A percentile compares a stretch with the other conserved stretches of the same genome.
Evolutionary conservation across 192 early-diverging fungal genomes (phyloP).

Genomic region (Helicostylum pulchrum): DNA sequence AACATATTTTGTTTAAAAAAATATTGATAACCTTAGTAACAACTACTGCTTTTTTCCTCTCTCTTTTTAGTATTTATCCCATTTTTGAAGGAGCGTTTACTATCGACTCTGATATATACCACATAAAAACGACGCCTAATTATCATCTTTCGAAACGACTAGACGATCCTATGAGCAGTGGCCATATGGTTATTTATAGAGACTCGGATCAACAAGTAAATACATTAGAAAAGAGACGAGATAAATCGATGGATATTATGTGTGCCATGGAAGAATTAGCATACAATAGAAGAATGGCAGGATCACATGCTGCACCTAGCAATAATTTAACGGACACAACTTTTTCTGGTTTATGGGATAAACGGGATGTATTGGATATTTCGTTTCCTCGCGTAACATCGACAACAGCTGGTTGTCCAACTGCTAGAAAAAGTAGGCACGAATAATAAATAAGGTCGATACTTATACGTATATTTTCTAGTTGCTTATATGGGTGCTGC

Average conservation of each 20-base stretch:
- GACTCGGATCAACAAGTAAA: conserved; percentile 27
- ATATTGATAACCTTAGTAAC: not conserved
- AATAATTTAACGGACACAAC: not conserved
- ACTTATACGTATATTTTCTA: not conserved
- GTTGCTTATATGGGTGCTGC: conserved; percentile 44
- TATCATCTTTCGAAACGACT: conserved; percentile 52
- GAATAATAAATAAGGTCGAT: not conserved
- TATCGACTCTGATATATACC: conserved; percentile 51
- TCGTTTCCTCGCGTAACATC: not conserved
- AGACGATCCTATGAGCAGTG: conserved; percentile 43
- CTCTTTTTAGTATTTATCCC: conserved; percentile 23
- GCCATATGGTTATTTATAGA: conserved; percentile 32
- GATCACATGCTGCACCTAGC: conserved; percentile 6
- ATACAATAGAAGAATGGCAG: conserved; percentile 19
- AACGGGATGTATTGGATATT: not conserved
- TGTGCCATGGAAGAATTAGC: conserved; percentile 20
- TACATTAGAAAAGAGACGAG: not conserved
- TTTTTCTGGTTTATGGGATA: conserved; percentile 3
- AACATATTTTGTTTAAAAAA: not conserved
- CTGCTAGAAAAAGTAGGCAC: conserved; percentile 22
- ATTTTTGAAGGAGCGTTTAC: conserved; percentile 62
- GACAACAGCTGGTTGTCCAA: conserved; percentile 22
- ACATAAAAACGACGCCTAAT: conserved; percentile 51
- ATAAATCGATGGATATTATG: not conserved
- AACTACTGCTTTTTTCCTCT: not conserved